Conservation (phyloP, 805 yeast species). For the Maudiozyma serrabonitensis region DNA sequence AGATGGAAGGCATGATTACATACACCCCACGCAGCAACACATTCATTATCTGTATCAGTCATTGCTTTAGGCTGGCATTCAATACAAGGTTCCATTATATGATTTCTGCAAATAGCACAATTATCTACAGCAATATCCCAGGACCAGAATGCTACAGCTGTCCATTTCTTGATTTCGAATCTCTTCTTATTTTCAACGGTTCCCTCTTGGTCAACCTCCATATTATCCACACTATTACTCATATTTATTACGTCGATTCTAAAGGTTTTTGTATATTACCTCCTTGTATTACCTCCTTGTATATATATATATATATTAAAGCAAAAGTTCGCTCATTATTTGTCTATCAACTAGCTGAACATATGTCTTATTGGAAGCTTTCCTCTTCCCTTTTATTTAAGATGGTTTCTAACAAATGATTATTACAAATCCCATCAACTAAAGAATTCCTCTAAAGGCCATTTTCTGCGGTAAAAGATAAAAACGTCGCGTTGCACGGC, state of each 20-base stretch:
- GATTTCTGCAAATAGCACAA: constrained; percentile 97
- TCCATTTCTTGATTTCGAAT: constrained; percentile 95
- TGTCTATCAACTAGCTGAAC: too few relatives aligned
- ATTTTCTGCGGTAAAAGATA: neutral
- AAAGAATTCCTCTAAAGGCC: too few relatives aligned
- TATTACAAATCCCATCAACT: neutral
- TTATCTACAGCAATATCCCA: constrained; percentile 95
- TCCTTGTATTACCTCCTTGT: neutral
- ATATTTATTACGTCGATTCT: constrained; percentile 2
- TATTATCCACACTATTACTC: constrained; percentile 17
- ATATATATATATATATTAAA: too few relatives aligned
- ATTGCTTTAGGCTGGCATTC: constrained; percentile 84
- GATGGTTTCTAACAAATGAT: neutral
- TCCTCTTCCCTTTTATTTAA: too few relatives aligned
- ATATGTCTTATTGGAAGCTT: too few relatives aligned
- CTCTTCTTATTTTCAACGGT: constrained; percentile 41
- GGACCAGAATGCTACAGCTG: constrained; percentile 99
- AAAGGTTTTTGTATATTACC: too few relatives aligned
- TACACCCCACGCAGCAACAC: constrained; percentile 94
- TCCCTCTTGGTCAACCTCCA: constrained; percentile 20
- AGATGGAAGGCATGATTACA: constrained; percentile 98
- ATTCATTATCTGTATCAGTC: constrained; percentile 54
- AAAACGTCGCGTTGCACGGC: neutral
- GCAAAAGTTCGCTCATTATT: too few relatives aligned
- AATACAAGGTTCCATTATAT: constrained; percentile 95